Conservation (phyloP, 345 rosid species). For the Moricandia moricandioides region DNA sequence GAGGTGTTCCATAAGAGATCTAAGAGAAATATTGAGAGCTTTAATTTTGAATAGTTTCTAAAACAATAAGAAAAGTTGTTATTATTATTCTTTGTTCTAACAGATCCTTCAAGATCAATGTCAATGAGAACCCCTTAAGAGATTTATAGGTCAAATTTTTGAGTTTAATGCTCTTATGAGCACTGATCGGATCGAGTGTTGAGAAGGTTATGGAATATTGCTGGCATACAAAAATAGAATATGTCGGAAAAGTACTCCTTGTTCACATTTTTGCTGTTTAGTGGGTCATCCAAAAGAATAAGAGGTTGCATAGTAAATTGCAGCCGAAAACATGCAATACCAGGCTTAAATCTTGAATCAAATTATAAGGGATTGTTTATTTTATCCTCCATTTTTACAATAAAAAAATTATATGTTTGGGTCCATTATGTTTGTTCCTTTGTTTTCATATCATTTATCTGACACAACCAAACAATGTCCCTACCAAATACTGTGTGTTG, state of each 20-base stretch:
- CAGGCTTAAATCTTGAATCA: neutral
- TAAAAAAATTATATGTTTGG: neutral
- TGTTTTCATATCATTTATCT: neutral
- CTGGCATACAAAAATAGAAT: neutral
- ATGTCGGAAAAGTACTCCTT: neutral
- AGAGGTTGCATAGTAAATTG: neutral
- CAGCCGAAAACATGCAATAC: slow-evolving; percentile 3
- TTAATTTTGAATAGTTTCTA: no score
- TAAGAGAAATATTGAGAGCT: no score
- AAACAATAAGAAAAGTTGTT: no score
- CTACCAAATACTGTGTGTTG: neutral
- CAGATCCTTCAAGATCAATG: no score
- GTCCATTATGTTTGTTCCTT: neutral
- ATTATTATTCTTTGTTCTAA: no score
- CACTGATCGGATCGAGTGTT: no score
- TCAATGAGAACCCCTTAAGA: no score
- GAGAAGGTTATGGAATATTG: neutral
- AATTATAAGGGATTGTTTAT: neutral
- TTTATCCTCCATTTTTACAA: neutral
- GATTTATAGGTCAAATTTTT: no score
- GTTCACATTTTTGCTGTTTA: neutral
- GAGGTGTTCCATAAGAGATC: no score
- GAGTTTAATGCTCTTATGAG: no score
- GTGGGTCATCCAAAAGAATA: slow-evolving; percentile 16
- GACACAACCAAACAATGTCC: neutral